Evolutionary conservation across 1,139 yeast species (phyloP), one percentile per base, ranked within the genome.

Genomic region (Yamadazyma taylorii): DNA sequence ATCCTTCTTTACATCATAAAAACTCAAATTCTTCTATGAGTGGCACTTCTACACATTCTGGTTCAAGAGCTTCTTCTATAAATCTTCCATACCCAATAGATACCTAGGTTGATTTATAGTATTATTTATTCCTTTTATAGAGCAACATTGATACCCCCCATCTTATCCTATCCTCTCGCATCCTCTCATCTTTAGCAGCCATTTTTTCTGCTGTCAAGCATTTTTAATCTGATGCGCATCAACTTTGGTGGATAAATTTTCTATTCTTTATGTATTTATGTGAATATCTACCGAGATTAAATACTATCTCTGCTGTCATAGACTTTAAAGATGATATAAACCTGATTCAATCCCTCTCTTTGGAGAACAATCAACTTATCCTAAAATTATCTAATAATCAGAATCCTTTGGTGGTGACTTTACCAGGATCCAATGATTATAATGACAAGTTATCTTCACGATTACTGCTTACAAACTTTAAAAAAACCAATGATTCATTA

Each of bases 261-360:
- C 7, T 14, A 4, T 14, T n/a, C 28, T 12, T 5, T 14, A 66
- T 66, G 73, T 66, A 61, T 40, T 50, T 53, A 31, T 48, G 64
- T n/a, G 76, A 70, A 42, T 58, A 58, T 38, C 55, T 70, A n/a
- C 72, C 75, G 9, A 55, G 75, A 37, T 47, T 70, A 16, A 55
- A 56, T 29, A 48, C 61, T 23, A 47, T 69, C n/a, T 52, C 71
- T 3, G 53, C 62, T 13, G 51, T 56, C 2, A 23, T 60, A 3
- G 66, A 61, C 28, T 56, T 51, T 32, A 40, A 44, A 5, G 46
- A 43, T 9, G 39, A 48, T 4, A 32, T 43, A 3, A 38, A 32
- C 12, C 43, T 39, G n/a, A 39, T 52, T 4, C 32, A 34, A 8
- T 33, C 12, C 42, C 35, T 43, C 2, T 21, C 32, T 3, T 17